A percentile compares a stretch with the other conserved stretches of the same genome.
These are phyloP conservation scores for Paecilomyces formosus DNA, from an alignment of 2,329 filamentous ascomycete genomes.

Conservation along the genomic window DNA sequence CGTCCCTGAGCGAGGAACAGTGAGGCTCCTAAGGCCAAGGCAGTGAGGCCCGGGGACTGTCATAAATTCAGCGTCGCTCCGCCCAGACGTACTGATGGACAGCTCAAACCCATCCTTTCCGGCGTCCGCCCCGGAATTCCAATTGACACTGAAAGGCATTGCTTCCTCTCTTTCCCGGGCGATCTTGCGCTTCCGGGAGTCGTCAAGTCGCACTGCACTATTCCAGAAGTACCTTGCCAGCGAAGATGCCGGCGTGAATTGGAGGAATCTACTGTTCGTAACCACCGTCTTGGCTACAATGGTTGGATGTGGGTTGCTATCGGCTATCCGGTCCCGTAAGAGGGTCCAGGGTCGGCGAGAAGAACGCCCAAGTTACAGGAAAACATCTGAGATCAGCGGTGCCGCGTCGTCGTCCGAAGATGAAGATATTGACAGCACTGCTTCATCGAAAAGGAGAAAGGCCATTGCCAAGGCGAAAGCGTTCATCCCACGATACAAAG, in stretches of 20 bases:
- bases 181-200: conserved; percentile 11
- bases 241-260: conserved; percentile 21
- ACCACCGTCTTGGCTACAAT: conserved; percentile 26
- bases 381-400: conserved; percentile 13
- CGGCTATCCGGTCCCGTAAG: conserved; percentile 17
- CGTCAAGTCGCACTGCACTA: conserved; percentile 1
- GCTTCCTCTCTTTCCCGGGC: neutral
- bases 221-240: conserved; percentile 2
- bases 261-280: conserved; percentile 22
- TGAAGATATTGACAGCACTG: conserved; percentile 28
- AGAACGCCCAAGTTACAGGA: conserved; percentile 13
- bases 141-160: neutral
- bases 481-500: conserved; percentile 16
- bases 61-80: neutral
- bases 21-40: neutral
- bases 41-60: neutral
- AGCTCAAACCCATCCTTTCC: conserved; percentile 3
- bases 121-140: neutral
- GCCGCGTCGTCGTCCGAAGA: conserved; percentile 28
- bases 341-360: conserved; percentile 8
- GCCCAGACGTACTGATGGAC: neutral
- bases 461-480: conserved; percentile 11
- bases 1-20: neutral
- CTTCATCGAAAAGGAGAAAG: conserved; percentile 22
- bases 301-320: conserved; percentile 28